phyloP scores from a whole-genome alignment of 2,329 filamentous ascomycete genomes.

The Pestalotiopsis sp. region DNA sequence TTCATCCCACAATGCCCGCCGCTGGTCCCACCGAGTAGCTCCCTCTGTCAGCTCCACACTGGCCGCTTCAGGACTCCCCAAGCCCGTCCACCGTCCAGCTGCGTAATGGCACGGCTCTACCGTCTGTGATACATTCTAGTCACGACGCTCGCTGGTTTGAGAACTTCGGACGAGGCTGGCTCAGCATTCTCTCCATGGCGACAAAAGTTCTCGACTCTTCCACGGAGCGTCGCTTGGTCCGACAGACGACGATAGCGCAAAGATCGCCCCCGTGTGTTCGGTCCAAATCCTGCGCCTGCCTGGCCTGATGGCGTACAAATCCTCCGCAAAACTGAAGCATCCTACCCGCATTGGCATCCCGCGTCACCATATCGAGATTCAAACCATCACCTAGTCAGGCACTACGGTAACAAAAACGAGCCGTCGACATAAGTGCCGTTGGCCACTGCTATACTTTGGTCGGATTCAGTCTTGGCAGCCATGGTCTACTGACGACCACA shows the following conservation, averaged over 20 bases:
- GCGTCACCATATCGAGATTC: not conserved
- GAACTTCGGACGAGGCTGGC: slow-evolving; percentile 1
- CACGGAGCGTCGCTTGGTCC: not conserved
- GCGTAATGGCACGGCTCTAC: not conserved
- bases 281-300: not conserved
- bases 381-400: not conserved
- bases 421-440: not conserved
- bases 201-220: not conserved
- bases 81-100: not conserved
- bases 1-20: not conserved
- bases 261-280: not conserved
- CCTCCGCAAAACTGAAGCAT: not conserved
- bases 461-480: not conserved
- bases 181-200: not conserved
- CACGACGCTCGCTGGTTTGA: not conserved
- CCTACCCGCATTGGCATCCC: not conserved
- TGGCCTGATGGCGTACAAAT: not conserved
- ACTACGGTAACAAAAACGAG: not conserved
- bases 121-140: slow-evolving; percentile 1
- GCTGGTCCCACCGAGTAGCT: not conserved
- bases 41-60: not conserved
- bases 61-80: not conserved
- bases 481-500: not conserved
- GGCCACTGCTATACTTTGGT: not conserved
- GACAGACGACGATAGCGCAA: not conserved